Percentiles rank a stretch among this genome's conserved stretches.
Conservation (phyloP, 2,329 filamentous ascomycete genomes). For the Fusarium armeniacum region DNA sequence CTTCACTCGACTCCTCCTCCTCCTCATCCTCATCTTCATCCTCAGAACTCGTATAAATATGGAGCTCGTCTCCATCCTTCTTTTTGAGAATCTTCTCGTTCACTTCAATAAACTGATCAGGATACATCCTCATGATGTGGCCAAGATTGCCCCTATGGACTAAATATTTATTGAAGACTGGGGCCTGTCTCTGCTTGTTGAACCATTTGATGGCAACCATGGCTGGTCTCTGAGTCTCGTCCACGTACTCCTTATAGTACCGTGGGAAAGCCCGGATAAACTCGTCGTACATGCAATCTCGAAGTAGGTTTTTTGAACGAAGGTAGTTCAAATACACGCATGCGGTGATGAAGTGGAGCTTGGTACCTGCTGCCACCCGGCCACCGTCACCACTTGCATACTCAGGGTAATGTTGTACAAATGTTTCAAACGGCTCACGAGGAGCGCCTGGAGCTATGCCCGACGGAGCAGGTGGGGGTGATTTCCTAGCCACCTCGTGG, state of each 20-base stretch:
- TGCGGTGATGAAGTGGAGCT: conserved; percentile 60
- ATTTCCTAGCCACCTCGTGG: neutral
- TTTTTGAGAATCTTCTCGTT: conserved; percentile 30
- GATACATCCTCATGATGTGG: conserved; percentile 54
- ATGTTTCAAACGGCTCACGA: conserved; percentile 56
- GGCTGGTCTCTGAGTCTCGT: conserved; percentile 46
- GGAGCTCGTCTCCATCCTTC: conserved; percentile 18
- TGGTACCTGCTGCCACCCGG: conserved; percentile 50
- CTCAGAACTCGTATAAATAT: conserved; percentile 40
- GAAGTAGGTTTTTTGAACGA: conserved; percentile 52
- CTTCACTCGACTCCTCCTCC: conserved; percentile 7
- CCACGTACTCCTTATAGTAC: conserved; percentile 60
- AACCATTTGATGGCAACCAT: conserved; percentile 61
- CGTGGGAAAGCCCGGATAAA: conserved; percentile 62
- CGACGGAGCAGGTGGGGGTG: neutral
- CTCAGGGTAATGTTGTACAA: conserved; percentile 59
- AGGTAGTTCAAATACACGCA: conserved; percentile 61
- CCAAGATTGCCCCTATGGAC: conserved; percentile 56
- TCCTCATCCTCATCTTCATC: conserved; percentile 5
- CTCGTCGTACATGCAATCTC: conserved; percentile 66
- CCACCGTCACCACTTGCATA: conserved; percentile 57
- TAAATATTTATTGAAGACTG: conserved; percentile 50
- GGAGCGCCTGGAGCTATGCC: conserved; percentile 24
- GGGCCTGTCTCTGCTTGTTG: conserved; percentile 47
- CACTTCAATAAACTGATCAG: conserved; percentile 50